Evolutionary conservation across 2,329 filamentous ascomycete genomes (phyloP), one percentile per base, ranked within the genome.

Genomic region (Coleophoma cylindrospora): DNA sequence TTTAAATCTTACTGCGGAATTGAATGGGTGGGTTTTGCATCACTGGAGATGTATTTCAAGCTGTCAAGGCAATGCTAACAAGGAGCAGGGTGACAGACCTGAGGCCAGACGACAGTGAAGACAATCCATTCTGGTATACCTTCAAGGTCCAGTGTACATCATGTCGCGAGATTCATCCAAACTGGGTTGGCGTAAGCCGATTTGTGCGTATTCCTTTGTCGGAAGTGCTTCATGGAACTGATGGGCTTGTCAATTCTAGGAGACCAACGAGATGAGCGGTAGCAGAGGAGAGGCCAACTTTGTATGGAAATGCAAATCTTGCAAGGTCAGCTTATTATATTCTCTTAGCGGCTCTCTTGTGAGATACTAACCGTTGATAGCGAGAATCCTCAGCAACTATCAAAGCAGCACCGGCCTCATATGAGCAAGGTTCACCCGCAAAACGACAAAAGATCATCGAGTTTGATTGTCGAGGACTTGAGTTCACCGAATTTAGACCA

Each of bases 61-160:
- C 9, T 47, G 12, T 43, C 37, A 12, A 36, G 34, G 45, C 45
- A 7, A 13, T 37, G 50, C 52, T 50, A 32, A 36, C 37, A 45
- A 34, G 22, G 44, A 56, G 48, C 45, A 97, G 94, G 43, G 91
- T 99, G 53, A 96, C 91, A 53, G 87, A 94, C 63, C 83, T 99
- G 59, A 85, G 85, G 50, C 94, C 94, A 8, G 76, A 84, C 59
- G 94, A 99, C 68, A 90, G 84, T 7, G 74, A 84, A 60, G 88
- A 89, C 15, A 81, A 79, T 52, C 89, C 91, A 4, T 99, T 96
- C 74, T 95, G 87, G 79, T 99, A 96, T 74, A 96, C 89, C 46
- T 97, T 99, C 81, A 94, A 88, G 66, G 92, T 99, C 34, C 89
- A 96, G 75, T 99, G 94, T 72, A 96, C 90, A n/a, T 96, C 91